Evolutionary conservation across 495 filamentous ascomycete genomes (phyloP), one percentile per base, ranked within the genome.

Genomic region (Aspergillus baeticus): DNA sequence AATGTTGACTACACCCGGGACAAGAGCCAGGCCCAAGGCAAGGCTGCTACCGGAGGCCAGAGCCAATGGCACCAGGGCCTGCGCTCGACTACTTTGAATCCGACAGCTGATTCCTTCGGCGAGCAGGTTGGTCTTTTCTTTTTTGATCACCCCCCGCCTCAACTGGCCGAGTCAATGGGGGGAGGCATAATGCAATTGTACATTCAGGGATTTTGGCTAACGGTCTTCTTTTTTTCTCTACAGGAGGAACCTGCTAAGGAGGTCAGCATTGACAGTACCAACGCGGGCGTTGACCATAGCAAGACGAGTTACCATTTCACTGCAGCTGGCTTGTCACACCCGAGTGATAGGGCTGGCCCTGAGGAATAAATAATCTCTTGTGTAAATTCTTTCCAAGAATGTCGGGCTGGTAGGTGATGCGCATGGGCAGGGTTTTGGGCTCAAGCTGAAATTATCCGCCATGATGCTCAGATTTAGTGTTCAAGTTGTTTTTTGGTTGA

Each of bases 1-100:
- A 80, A 86, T 54, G 81, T 86, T 15, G 69, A 70, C 20, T 73
- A 74, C 17, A 78, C 81, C 42, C 81, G 77, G 79, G 77, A n/a
- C 73, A 78, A 48, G 45, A 48, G 29, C 31, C 45, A 48, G 17
- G n/a, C 6, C 43, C 3, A 29, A 35, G 67, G 71, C 34, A 72
- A 74, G 36, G 61, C 65, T 23, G 55, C 61, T n/a, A 69, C 26
- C 26, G 26, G 26, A 3, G 26, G 26, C 26, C 26, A 29, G 26
- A 29, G 26, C 26, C 4, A 29, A 8, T 29, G 3, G 4, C 26
- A 29, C 8, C 26, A 29, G 26, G 26, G 26, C 8, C 8, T 29
- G 26, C 26, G 26, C 26, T 29, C 26, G 47, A 65, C 67, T 31
- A 45, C 52, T 6, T 70, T 72, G 61, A 64, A 81, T 41, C 65